Conservation (phyloP, 257 asterid species). For the Parsonsia alboflavescens region DNA sequence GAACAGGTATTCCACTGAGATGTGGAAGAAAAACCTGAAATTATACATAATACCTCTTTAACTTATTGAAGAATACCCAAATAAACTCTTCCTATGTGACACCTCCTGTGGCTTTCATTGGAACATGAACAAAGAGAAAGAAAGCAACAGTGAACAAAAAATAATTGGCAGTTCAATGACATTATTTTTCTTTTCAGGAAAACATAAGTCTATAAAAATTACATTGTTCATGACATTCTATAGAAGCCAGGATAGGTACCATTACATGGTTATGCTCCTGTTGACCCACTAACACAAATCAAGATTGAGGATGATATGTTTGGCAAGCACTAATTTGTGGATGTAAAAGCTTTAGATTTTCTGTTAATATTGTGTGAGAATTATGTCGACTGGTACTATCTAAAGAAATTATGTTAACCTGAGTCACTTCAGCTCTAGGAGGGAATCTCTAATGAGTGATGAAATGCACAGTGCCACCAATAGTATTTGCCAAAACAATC, state of each 20-base stretch:
- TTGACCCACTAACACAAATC: too few species aligned
- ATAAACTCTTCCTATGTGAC: neutral
- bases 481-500: neutral
- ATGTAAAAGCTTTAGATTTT: neutral
- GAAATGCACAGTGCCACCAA: neutral
- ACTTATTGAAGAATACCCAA: neutral
- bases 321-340: neutral
- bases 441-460: neutral
- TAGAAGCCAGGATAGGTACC: neutral
- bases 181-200: neutral
- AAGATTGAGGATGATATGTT: neutral
- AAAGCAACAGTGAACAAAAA: neutral
- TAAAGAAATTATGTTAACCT: neutral
- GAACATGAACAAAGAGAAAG: neutral
- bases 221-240: neutral
- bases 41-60: conserved; percentile 26
- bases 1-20: conserved; percentile 75
- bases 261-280: neutral
- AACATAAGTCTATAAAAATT: neutral
- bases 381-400: neutral
- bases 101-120: neutral
- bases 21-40: conserved; percentile 93
- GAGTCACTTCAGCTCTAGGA: neutral
- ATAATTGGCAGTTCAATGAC: neutral
- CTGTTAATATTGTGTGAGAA: neutral